phyloP scores from a whole-genome alignment of 2,329 filamentous ascomycete genomes.

The Cercospora janseana region DNA sequence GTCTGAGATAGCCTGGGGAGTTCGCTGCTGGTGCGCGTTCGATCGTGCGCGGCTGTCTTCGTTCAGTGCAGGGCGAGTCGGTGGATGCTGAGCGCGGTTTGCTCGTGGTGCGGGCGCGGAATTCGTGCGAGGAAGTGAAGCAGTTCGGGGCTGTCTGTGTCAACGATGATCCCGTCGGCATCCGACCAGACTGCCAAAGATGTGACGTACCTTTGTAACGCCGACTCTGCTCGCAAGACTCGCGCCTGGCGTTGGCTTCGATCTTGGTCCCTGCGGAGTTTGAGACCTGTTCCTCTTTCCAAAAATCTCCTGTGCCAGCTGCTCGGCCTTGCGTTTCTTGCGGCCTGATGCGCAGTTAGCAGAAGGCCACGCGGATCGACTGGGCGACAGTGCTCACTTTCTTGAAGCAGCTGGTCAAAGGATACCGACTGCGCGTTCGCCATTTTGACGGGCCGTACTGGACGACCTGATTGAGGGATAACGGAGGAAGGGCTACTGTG shows the following conservation, averaged over 20 bases:
- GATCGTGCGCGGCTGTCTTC: constrained; percentile 42
- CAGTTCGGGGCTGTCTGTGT: constrained; percentile 31
- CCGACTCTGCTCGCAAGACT: constrained; percentile 71
- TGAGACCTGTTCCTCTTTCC: constrained; percentile 59
- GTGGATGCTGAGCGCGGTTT: constrained; percentile 20
- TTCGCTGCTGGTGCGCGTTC: constrained; percentile 35
- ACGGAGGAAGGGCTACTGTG: background rate
- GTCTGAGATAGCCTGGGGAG: constrained; percentile 26
- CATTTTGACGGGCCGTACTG: constrained; percentile 13
- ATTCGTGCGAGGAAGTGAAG: constrained; percentile 32
- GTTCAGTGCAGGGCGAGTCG: constrained; percentile 18
- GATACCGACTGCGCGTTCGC: constrained; percentile 20
- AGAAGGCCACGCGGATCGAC: background rate
- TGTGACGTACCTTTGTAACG: constrained; percentile 71
- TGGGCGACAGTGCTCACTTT: constrained; percentile 19
- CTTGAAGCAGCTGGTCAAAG: constrained; percentile 27
- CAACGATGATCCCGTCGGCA: too few relatives aligned
- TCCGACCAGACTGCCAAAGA: too few relatives aligned
- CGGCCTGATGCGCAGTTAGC: constrained; percentile 17
- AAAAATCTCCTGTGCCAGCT: constrained; percentile 70
- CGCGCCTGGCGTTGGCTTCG: constrained; percentile 44
- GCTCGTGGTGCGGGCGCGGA: constrained; percentile 25
- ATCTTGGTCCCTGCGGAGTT: constrained; percentile 49
- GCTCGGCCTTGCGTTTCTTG: constrained; percentile 29
- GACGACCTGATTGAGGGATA: background rate